Base-by-base conservation (phyloP, 345 rosid genomes). In the Citrus cavaleriei region DNA sequence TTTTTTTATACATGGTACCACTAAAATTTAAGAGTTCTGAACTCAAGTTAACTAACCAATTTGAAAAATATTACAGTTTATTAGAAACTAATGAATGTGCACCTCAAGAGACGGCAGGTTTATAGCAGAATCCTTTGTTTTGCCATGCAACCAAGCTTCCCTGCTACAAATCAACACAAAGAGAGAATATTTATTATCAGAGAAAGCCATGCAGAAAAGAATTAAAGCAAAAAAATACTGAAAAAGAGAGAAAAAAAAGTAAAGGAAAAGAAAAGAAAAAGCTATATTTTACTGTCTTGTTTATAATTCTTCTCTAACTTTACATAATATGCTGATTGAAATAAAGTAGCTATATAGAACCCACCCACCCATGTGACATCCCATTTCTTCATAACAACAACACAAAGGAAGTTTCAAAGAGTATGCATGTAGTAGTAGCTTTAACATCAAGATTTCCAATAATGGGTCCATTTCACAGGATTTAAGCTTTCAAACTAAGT, bases 71-170 rank as follows among this genome's bases (percentile, higher is more conserved):
- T 54, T 54, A 54, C 21, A 54, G 58, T 46, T 19, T 18, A 54
- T 54, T 18, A 54, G 57, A 51, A 18, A 5, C 5, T 54, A 18
- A 54, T 18, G 58, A 18, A 54, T 54, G 22, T 74, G 87, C 91
- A 96, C 99, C 98, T 94, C 90, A 83, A 91, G 82, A 81, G 97
- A 87, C 25, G 85, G 85, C 69, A 90, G 79, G 79, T 78, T 90
- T 85, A 82, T 91, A 78, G 80, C 77, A 73, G 89, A 87, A 81
- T 92, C 91, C 87, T 89, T 89, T 75, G 87, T 73, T 84, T 88
- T 93, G 79, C 88, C 94, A 90, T 91, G 92, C 91, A 96, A 83
- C 95, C 95, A 94, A 87, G 93, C 93, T 86, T 94, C 97, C 89
- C 98, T 96, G 95, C 83, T 83, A 81, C 71, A 81, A 87, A 80